Base-by-base conservation (phyloP, 164 flowering plant genomes). In the Liquidambar formosana region DNA sequence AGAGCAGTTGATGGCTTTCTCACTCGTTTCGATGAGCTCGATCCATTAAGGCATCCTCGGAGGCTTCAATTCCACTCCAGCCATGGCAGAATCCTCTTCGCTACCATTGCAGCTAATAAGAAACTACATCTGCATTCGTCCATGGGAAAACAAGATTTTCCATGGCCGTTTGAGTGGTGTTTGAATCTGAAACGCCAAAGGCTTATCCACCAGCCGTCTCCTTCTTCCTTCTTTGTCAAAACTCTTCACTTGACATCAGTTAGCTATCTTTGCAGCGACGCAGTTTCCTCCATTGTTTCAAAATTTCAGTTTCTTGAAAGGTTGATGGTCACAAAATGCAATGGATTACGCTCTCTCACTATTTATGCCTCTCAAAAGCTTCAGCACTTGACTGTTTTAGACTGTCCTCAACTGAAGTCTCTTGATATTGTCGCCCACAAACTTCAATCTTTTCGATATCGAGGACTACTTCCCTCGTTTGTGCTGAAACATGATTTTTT, bases 111-210 rank as follows among this genome's bases (percentile, higher is more conserved):
- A 8, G 54, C 64, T 46, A 69, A 72, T 19, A 48, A 73, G 8
- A 70, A 61, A 10, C 71, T 77, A n/a, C 71, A 65, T 12, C 12
- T 77, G 44, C 56, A 73, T 48, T 77, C 73, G 71, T 69, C 70
- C 21, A 1, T 57, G 19, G 61, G 27, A 1, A 66, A 47, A 5
- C 65, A 64, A 9, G 67, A 57, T 14, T 3, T 38, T 53, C 71
- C 33, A 1, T 27, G 44, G 28, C 54, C 46, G 23, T 71, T 67
- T 28, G 61, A 59, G 18, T 72, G 63, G 65, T 13, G 58, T 6
- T 59, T 76, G 27, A 45, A 71, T 68, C 43, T 76, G n/a, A n/a
- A n/a, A n/a, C n/a, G n/a, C n/a, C n/a, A n/a, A n/a, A n/a, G n/a
- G n/a, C n/a, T n/a, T n/a, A n/a, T n/a, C 64, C 43, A 48, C 28